Evolutionary conservation across 164 flowering plant species (phyloP).

Genomic region (Magnolia sinica): DNA sequence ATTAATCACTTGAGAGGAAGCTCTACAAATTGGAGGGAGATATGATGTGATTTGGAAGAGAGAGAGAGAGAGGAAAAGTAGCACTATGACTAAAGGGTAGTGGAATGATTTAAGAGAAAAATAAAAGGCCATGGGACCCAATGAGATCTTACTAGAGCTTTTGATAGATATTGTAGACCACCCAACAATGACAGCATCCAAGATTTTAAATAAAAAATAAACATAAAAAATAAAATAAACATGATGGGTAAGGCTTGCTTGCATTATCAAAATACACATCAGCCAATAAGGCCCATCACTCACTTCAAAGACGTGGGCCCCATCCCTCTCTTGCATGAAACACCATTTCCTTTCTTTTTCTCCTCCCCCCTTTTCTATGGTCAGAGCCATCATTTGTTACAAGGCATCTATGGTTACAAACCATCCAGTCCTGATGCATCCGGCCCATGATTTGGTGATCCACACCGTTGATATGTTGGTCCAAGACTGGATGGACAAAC

Average conservation of each 20-base stretch:
- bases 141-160: background rate
- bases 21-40: no score
- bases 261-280: background rate
- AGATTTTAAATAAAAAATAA: no score
- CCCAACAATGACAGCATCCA: background rate
- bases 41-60: no score
- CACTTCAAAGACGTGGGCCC: background rate
- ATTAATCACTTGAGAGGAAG: no score
- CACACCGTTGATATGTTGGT: background rate
- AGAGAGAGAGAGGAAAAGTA: background rate
- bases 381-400: background rate
- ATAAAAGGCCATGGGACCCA: background rate
- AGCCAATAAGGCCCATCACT: background rate
- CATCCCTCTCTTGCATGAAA: background rate
- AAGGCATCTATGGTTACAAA: background rate
- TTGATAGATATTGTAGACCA: background rate
- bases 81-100: background rate
- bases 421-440: background rate
- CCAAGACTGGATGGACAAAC: background rate
- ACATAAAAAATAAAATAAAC: background rate
- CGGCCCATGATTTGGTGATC: background rate
- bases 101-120: background rate
- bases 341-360: background rate
- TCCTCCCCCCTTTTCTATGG: background rate
- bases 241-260: background rate